Base-by-base conservation (phyloP, 139 green algal species). In the Bryopsis sp. region DNA sequence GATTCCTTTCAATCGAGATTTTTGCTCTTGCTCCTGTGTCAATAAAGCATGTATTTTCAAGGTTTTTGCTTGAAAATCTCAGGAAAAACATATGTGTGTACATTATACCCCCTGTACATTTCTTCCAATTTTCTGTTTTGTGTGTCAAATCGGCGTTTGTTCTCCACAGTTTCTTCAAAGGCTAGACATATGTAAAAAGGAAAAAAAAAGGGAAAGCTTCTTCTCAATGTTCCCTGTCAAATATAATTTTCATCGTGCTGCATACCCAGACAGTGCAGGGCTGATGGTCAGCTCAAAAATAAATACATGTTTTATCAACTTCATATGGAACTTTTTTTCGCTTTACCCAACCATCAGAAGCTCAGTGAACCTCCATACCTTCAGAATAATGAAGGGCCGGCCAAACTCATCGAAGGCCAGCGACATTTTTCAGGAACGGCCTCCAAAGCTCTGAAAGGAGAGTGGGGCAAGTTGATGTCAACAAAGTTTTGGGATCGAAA, bases 351-450 rank as follows among this genome's bases (percentile, higher is more conserved):
- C 39, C 28, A 6, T 15, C 32, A 39, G 7, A n/a, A 24, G 31
- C 39, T 15, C 4, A 26, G 58, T 22, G 43, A 19, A 11, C 22
- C n/a, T 28, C n/a, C 84, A 28, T 39, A 96, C 91, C 77, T 88
- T 80, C 24, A 99, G 77, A 59, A 98, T 96, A 62, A 99, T 95
- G 76, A 97, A 98, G 0, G 94, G 94, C 47, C 94, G 73, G 7
- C 91, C 91, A 81, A 89, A 99, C 72, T 99, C 94, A 71, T 99
- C 94, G 72, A 98, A 99, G 0, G 89, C 92, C 11, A 99, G 76
- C 26, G 80, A 86, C 92, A 97, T 97, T 57, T 46, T 54, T 54
- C n/a, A n/a, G n/a, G n/a, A n/a, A n/a, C n/a, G n/a, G n/a, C n/a
- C n/a, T n/a, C n/a, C n/a, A n/a, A n/a, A n/a, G n/a, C n/a, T n/a